Percentiles rank a stretch among this genome's conserved stretches.
Evolutionary conservation across 441 rosid species (phyloP).

Genomic region (Geranium incanum): DNA sequence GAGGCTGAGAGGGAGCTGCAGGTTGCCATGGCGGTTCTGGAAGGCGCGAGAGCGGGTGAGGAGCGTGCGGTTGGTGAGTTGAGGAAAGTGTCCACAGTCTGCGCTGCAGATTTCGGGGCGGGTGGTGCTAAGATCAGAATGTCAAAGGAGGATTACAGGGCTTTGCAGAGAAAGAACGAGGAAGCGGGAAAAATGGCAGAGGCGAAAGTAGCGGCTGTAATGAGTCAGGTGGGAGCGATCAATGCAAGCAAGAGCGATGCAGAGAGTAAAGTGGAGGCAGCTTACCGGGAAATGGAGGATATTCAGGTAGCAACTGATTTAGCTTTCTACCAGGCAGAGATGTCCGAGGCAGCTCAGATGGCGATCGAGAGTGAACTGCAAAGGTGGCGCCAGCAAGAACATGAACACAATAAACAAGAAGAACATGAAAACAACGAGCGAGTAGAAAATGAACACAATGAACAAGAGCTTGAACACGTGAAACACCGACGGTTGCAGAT

Average conservation of each 20-base stretch:
- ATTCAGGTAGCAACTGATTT: conserved; percentile 56
- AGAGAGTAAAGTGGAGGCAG: conserved; percentile 55
- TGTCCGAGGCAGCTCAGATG: conserved; percentile 91
- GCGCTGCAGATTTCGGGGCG: conserved; percentile 61
- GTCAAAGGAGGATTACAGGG: conserved; percentile 70
- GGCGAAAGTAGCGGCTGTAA: conserved; percentile 87
- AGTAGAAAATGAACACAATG: too few species aligned
- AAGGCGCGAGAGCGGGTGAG: conserved; percentile 75
- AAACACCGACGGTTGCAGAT: conserved; percentile 52
- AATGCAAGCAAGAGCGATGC: conserved; percentile 88
- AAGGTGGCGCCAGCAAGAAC: conserved; percentile 85
- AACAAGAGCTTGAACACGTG: conserved; percentile 76
- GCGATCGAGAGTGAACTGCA: conserved; percentile 91
- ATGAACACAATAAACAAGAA: conserved; percentile 12
- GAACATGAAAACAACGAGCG: conserved; percentile 39
- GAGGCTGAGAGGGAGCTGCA: conserved; percentile 63
- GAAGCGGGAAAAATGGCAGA: conserved; percentile 66
- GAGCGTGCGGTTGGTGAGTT: conserved; percentile 58
- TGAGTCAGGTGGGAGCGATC: conserved; percentile 92
- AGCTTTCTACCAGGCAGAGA: conserved; percentile 75
- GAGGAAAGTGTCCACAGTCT: conserved; percentile 59
- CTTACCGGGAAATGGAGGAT: conserved; percentile 64
- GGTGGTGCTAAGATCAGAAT: conserved; percentile 60
- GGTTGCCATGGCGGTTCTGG: conserved; percentile 68
- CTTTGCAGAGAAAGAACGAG: conserved; percentile 66